Percentiles rank a stretch among this genome's conserved stretches.
Evolutionary conservation across 148 eudicot genomes (phyloP).

Genomic region (Amaranthus palmeri): DNA sequence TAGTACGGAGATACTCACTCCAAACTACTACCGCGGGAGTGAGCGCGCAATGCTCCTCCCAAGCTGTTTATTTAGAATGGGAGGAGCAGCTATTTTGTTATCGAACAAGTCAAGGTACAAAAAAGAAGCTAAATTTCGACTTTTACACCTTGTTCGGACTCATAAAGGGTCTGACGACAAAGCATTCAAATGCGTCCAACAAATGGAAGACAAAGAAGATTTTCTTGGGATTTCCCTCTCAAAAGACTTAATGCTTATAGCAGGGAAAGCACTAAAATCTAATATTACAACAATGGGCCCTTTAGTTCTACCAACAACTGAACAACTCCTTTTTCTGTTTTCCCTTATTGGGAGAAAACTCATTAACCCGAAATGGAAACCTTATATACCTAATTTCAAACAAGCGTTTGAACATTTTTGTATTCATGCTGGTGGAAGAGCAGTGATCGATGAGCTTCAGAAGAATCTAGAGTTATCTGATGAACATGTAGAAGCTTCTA

Average conservation of each 20-base stretch:
- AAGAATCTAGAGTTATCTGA: slow-evolving; percentile 33
- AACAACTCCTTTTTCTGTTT: slow-evolving; percentile 35
- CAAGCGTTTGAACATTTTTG: slow-evolving; percentile 58
- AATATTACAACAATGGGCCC: slow-evolving; percentile 50
- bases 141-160: slow-evolving; percentile 46
- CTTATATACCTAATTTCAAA: slow-evolving; percentile 47
- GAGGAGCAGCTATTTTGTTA: slow-evolving; percentile 41
- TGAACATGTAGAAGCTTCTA: slow-evolving; percentile 46
- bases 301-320: slow-evolving; percentile 39
- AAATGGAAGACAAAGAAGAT: slow-evolving; percentile 38
- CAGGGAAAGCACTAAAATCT: slow-evolving; percentile 37
- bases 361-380: slow-evolving; percentile 8
- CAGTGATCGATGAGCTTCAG: slow-evolving; percentile 55
- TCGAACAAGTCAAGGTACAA: slow-evolving; percentile 32
- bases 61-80: slow-evolving; percentile 50
- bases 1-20: slow-evolving; percentile 49
- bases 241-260: slow-evolving; percentile 41
- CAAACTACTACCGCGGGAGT: slow-evolving; percentile 34
- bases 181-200: slow-evolving; percentile 34
- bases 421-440: slow-evolving; percentile 52
- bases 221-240: slow-evolving; percentile 32
- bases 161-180: slow-evolving; percentile 44
- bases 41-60: slow-evolving; percentile 58
- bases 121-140: slow-evolving; percentile 36
- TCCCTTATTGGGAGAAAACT: slow-evolving; percentile 22